Evolutionary conservation across 2,329 filamentous ascomycete genomes (phyloP).

Genomic region (Sodiomyces alkalinus): DNA sequence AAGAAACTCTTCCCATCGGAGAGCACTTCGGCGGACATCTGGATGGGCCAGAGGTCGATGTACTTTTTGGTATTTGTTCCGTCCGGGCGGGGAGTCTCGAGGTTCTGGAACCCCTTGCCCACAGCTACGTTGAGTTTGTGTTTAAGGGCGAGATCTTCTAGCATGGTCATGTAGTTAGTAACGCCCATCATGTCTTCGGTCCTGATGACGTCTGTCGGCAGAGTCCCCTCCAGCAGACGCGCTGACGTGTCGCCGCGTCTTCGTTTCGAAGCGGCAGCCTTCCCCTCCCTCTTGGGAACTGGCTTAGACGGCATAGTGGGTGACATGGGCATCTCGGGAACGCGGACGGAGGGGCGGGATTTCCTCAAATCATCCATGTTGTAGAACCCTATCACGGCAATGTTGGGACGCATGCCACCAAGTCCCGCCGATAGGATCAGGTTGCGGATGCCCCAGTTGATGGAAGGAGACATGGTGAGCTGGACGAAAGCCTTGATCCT

Average conservation of each 20-base stretch:
- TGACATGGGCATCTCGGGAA: conserved; percentile 33
- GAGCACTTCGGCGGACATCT: conserved; percentile 76
- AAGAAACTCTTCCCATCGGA: conserved; percentile 51
- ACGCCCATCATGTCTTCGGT: conserved; percentile 54
- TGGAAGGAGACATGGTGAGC: conserved; percentile 64
- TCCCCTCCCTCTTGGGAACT: conserved; percentile 6
- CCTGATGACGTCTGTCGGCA: conserved; percentile 56
- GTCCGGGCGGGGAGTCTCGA: conserved; percentile 54
- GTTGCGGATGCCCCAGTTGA: conserved; percentile 77
- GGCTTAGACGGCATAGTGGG: conserved; percentile 7
- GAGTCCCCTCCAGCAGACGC: conserved; percentile 36
- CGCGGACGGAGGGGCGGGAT: conserved; percentile 37
- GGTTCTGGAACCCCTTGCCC: conserved; percentile 62
- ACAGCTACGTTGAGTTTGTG: conserved; percentile 75
- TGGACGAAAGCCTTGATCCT: conserved; percentile 85
- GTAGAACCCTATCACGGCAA: conserved; percentile 67
- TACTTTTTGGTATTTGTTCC: conserved; percentile 53
- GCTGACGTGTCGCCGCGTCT: conserved; percentile 38
- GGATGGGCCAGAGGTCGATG: conserved; percentile 83
- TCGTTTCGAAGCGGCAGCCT: conserved; percentile 17
- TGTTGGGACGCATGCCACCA: conserved; percentile 80
- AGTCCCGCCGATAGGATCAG: conserved; percentile 68
- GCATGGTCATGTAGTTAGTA: conserved; percentile 63
- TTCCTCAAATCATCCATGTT: conserved; percentile 63
- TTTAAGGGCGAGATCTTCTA: conserved; percentile 66